These are phyloP conservation scores for Penicillium oxalicum DNA, from an alignment of 2,329 filamentous ascomycete genomes.

Conservation along the genomic window DNA sequence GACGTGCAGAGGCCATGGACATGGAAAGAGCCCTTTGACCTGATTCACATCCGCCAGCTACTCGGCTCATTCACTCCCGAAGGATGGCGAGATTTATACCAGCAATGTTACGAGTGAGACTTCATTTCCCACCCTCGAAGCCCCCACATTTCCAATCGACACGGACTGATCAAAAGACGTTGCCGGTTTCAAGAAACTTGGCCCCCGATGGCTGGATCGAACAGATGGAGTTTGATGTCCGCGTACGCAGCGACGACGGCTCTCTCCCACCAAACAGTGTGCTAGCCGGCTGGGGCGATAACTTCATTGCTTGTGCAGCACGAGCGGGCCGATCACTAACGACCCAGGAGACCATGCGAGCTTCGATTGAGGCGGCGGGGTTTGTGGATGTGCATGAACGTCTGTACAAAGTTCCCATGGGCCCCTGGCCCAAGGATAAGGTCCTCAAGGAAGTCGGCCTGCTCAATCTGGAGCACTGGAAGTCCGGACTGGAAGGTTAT, in stretches of 20 bases:
- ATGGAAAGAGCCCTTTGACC: conserved; percentile 1
- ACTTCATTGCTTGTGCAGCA: not conserved
- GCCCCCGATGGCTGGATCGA: conserved; percentile 1
- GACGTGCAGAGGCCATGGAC: conserved; percentile 1
- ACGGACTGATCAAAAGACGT: no score
- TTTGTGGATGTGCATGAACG: conserved; percentile 3
- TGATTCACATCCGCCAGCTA: conserved; percentile 1
- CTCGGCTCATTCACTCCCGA: not conserved
- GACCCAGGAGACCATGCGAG: not conserved
- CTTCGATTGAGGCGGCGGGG: not conserved
- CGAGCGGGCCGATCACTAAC: not conserved
- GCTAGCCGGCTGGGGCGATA: not conserved
- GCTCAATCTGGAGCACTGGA: conserved; percentile 1
- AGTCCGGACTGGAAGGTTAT: conserved; percentile 1
- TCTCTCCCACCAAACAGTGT: not conserved
- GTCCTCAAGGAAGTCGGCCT: conserved; percentile 1
- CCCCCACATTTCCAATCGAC: no score
- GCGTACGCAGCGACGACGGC: not conserved
- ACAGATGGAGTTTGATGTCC: not conserved
- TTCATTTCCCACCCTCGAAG: not conserved
- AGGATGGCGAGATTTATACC: not conserved
- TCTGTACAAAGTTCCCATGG: conserved; percentile 1
- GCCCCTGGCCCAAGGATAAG: not conserved
- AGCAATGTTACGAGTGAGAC: conserved; percentile 5
- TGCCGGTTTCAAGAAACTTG: not conserved